A percentile compares a stretch with the other conserved stretches of the same genome.
Evolutionary conservation across 2,329 filamentous ascomycete genomes (phyloP).

Genomic region (Penicillium sp.): DNA sequence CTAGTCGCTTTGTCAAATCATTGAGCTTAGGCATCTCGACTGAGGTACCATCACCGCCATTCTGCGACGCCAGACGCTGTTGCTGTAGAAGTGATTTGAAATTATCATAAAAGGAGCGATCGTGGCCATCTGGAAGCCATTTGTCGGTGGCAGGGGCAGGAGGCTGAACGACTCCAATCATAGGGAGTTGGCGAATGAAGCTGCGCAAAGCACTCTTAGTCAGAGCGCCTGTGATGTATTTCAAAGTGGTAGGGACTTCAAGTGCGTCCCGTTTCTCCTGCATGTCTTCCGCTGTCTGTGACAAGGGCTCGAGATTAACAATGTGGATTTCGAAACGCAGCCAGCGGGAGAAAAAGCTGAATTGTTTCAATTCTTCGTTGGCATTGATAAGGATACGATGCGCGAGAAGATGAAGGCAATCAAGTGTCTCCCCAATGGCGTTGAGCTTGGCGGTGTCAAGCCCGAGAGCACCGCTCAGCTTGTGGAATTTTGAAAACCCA

Average conservation of each 20-base stretch:
- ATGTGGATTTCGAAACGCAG: conserved; percentile 78
- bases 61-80: conserved; percentile 50
- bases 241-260: conserved; percentile 69
- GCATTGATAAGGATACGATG: conserved; percentile 70
- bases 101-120: conserved; percentile 45
- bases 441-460: conserved; percentile 64
- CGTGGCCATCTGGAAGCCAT: conserved; percentile 40
- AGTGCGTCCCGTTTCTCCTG: conserved; percentile 74
- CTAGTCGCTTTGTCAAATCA: conserved; percentile 61
- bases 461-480: conserved; percentile 63
- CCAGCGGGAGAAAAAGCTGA: conserved; percentile 78
- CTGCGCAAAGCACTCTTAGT: conserved; percentile 63
- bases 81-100: conserved; percentile 54
- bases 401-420: conserved; percentile 71
- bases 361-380: conserved; percentile 75
- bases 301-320: conserved; percentile 63
- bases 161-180: conserved; percentile 32
- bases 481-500: conserved; percentile 79
- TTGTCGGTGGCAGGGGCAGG: conserved; percentile 45
- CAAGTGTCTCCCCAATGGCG: conserved; percentile 64
- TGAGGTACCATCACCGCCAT: conserved; percentile 48
- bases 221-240: conserved; percentile 74
- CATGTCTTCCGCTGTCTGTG: conserved; percentile 64
- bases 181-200: conserved; percentile 50
- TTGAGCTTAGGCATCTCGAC: conserved; percentile 61